These are phyloP conservation scores for Aspergillus proliferans DNA, from an alignment of 2,329 filamentous ascomycete genomes.

Conservation along the genomic window DNA sequence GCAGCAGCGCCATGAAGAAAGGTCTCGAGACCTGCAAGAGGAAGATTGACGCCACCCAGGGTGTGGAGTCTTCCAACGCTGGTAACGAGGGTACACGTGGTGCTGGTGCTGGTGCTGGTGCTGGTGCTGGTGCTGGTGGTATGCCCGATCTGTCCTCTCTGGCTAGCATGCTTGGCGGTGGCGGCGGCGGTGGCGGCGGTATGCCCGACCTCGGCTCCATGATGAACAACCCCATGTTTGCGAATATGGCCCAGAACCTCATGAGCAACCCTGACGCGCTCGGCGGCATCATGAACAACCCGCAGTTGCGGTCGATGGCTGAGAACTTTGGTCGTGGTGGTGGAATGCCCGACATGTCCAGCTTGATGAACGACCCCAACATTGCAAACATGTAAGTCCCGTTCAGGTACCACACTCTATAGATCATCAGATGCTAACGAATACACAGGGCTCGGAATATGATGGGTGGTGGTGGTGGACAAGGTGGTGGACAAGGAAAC, in stretches of 20 bases:
- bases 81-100: slow-evolving; percentile 40
- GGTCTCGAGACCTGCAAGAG: slow-evolving; percentile 90
- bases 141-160: slow-evolving; percentile 67
- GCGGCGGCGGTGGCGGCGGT: slow-evolving; percentile 53
- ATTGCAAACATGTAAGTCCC: slow-evolving; percentile 83
- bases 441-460: slow-evolving; percentile 57
- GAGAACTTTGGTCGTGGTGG: slow-evolving; percentile 66
- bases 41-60: slow-evolving; percentile 72
- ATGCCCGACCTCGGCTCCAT: slow-evolving; percentile 84
- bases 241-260: slow-evolving; percentile 90
- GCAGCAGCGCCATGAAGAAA: slow-evolving; percentile 95
- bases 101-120: slow-evolving; percentile 14
- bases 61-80: slow-evolving; percentile 47
- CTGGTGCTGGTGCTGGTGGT: slow-evolving; percentile 41
- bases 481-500: slow-evolving; percentile 33
- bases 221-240: slow-evolving; percentile 98
- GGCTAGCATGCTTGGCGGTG: slow-evolving; percentile 65
- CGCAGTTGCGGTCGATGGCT: slow-evolving; percentile 79
- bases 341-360: slow-evolving; percentile 81
- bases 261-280: slow-evolving; percentile 96
- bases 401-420: neutral
- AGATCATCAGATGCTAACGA: slow-evolving; percentile 6
- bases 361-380: slow-evolving; percentile 84
- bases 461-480: slow-evolving; percentile 52
- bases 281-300: slow-evolving; percentile 90